phyloP scores from a whole-genome alignment of 441 rosid species.

The Jatropha multifida region DNA sequence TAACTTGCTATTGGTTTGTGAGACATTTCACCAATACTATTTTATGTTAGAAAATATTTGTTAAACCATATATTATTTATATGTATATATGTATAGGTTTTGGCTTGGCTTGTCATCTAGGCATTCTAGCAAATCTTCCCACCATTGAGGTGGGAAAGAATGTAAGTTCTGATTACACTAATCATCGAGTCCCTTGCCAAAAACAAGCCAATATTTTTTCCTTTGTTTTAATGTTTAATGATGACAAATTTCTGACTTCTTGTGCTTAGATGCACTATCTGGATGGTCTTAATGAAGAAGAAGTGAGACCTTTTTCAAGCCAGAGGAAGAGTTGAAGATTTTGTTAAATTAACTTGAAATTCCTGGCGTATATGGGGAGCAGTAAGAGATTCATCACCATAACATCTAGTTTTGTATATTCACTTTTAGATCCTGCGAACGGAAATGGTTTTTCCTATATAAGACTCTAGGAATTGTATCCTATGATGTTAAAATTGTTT shows the following conservation, averaged over 20 bases:
- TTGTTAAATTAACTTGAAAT: constrained; percentile 54
- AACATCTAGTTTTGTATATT: background rate
- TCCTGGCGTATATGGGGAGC: constrained; percentile 88
- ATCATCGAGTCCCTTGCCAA: background rate
- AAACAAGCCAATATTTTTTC: too few relatives aligned
- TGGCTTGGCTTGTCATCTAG: constrained; percentile 89
- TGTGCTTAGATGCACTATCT: constrained; percentile 72
- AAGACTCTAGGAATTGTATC: too few relatives aligned
- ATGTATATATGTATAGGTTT: constrained; percentile 46
- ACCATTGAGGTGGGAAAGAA: constrained; percentile 86
- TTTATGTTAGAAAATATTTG: background rate
- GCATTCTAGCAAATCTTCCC: constrained; percentile 79
- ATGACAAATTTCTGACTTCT: too few relatives aligned
- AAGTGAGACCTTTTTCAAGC: constrained; percentile 54
- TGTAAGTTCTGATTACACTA: constrained; percentile 34
- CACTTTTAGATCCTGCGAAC: too few relatives aligned
- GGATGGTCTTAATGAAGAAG: constrained; percentile 73
- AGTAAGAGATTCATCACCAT: constrained; percentile 44
- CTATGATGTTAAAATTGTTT: too few relatives aligned
- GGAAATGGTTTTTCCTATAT: too few relatives aligned
- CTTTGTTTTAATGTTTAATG: too few relatives aligned
- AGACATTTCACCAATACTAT: background rate
- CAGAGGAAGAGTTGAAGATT: constrained; percentile 44
- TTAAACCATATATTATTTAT: background rate
- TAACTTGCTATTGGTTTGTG: background rate